phyloP scores from a whole-genome alignment of 495 filamentous ascomycete species.

The Pseudevernia furfuracea region DNA sequence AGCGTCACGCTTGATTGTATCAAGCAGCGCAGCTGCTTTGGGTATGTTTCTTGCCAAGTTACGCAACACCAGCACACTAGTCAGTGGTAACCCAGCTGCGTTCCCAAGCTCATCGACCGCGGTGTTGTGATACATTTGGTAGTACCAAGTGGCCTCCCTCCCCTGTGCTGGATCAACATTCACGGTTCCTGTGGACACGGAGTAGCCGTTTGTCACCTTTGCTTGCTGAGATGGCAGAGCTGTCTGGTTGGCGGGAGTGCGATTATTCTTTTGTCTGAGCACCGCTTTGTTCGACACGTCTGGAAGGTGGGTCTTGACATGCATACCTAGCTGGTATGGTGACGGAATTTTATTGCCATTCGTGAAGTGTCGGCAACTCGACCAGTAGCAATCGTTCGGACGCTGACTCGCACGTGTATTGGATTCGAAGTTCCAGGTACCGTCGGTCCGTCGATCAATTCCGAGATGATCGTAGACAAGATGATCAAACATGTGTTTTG shows the following conservation, averaged over 20 bases:
- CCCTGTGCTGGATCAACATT: conserved; percentile 36
- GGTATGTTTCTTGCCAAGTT: conserved; percentile 77
- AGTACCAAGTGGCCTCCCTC: conserved; percentile 36
- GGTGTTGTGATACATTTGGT: conserved; percentile 55
- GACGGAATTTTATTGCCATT: conserved; percentile 32
- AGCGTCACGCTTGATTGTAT: conserved; percentile 14
- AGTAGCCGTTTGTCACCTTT: conserved; percentile 44
- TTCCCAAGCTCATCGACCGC: conserved; percentile 72
- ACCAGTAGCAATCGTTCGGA: conserved; percentile 48
- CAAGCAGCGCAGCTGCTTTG: conserved; percentile 20
- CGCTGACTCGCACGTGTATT: conserved; percentile 11
- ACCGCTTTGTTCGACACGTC: conserved; percentile 34
- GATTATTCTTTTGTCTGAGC: conserved; percentile 26
- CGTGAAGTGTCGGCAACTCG: conserved; percentile 41
- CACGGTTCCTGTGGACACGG: conserved; percentile 37
- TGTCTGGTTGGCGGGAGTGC: conserved; percentile 36
- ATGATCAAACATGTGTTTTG: conserved; percentile 62
- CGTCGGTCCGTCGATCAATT: conserved; percentile 45
- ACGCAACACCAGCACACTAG: conserved; percentile 74
- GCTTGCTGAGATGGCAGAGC: conserved; percentile 42
- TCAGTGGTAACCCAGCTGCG: conserved; percentile 76
- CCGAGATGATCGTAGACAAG: conserved; percentile 61
- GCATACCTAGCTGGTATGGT: conserved; percentile 44
- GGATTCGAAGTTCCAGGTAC: conserved; percentile 27
- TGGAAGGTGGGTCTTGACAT: conserved; percentile 60